phyloP scores from a whole-genome alignment of 306 rosid genomes.

The Citrullus mucosospermus region DNA sequence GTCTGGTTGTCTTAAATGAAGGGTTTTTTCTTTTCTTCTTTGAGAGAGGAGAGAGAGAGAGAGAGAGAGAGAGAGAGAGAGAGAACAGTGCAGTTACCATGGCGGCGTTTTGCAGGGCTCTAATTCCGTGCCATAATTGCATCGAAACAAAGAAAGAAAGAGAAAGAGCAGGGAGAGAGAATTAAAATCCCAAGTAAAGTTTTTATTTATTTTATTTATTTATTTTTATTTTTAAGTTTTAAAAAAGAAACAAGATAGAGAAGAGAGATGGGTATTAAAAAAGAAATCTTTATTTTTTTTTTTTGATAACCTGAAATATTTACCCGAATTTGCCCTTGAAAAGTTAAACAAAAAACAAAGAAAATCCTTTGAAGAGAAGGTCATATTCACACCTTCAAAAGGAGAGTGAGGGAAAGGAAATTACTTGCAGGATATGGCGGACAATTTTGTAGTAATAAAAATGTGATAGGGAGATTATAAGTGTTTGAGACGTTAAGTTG shows the following conservation, averaged over 20 bases:
- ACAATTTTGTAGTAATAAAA: neutral
- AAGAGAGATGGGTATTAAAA: neutral
- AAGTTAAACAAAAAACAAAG: neutral
- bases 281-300: neutral
- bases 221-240: neutral
- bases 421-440: too few relatives aligned
- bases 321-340: neutral
- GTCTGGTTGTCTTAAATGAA: conserved; percentile 9
- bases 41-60: too few relatives aligned
- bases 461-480: too few relatives aligned
- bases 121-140: conserved; percentile 80
- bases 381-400: neutral
- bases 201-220: neutral
- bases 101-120: conserved; percentile 96
- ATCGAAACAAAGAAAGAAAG: conserved; percentile 21
- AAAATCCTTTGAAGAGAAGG: neutral
- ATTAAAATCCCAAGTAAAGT: conserved; percentile 7
- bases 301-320: neutral
- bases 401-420: neutral
- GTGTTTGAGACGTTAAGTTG: too few relatives aligned
- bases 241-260: neutral
- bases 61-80: neutral
- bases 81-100: conserved; percentile 47
- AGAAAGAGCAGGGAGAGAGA: neutral
- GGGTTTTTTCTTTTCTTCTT: neutral